Conservation (phyloP, 768 basidiomycete species). For the Lyophyllum atratum region DNA sequence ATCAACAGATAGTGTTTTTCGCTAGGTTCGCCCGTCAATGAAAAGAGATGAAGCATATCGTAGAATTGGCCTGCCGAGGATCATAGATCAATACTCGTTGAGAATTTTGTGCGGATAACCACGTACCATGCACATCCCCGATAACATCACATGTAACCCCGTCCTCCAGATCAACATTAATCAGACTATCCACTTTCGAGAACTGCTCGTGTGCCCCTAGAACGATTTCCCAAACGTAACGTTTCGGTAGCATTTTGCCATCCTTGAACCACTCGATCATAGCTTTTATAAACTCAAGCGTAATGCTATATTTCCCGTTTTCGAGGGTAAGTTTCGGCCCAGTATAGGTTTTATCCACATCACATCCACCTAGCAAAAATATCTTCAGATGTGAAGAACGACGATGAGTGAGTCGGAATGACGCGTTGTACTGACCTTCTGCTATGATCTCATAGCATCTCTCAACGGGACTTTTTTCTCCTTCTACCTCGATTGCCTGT, state of each 20-base stretch:
- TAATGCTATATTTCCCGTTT: constrained; percentile 73
- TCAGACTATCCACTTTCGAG: constrained; percentile 77
- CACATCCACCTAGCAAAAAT: constrained; percentile 65
- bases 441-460: constrained; percentile 79
- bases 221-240: constrained; percentile 96
- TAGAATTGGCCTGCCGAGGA: constrained; percentile 83
- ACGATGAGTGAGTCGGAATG: no score
- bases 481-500: constrained; percentile 91
- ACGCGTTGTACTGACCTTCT: constrained; percentile 52
- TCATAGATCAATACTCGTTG: background rate
- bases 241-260: constrained; percentile 87
- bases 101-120: background rate
- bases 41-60: constrained; percentile 86
- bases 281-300: constrained; percentile 71
- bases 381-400: background rate
- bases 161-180: constrained; percentile 71
- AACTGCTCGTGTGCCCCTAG: constrained; percentile 82
- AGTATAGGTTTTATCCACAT: constrained; percentile 69
- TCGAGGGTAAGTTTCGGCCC: constrained; percentile 72
- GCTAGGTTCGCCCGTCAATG: constrained; percentile 82
- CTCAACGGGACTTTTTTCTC: constrained; percentile 76
- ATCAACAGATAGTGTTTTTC: constrained; percentile 86
- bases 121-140: constrained; percentile 90
- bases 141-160: constrained; percentile 90
- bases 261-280: constrained; percentile 95